Evolutionary conservation across 169 alveolate genomes (phyloP), one percentile per base, ranked within the genome.

Genomic region (Cyclospora cayetanensis): DNA sequence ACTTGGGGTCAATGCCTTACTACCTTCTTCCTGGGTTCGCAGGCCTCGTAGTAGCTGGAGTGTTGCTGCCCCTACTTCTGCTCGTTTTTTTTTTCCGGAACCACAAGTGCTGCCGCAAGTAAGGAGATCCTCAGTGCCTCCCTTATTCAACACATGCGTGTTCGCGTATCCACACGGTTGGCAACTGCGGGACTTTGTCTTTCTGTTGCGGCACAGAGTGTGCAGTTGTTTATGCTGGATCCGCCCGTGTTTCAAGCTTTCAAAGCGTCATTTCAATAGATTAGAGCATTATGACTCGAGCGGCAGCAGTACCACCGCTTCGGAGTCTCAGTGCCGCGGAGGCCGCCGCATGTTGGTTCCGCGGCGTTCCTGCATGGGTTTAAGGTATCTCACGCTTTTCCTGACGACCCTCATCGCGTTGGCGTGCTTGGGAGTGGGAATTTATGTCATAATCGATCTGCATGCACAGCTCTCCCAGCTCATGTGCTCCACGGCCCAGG

Each of bases 221-320:
- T 80, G 89, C 74, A 80, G 89, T 52, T 80, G 89, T 12, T 80
- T 46, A 35, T 80, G 72, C 29, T 80, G 89, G 55, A 37, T 80
- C 29, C 89, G 89, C 43, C 35, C 52, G 25, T 80, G 27, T 31
- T 80, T 80, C 89, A 80, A 80, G 74, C 39, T 50, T 46, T 50
- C 35, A 20, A 80, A 52, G 52, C 89, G 89, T 4, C 63, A 35
- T 39, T 46, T 4, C 39, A 65, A n/a, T 31, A 53, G 12, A 15
- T 42, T 20, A 39, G 89, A 80, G 74, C 29, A 53, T 9, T 80
- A 52, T 70, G 50, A 80, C 27, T 80, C 89, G 27, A 80, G 39
- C n/a, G 74, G 89, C 50, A 52, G 53, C 89, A 80, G 89, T 74
- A 80, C 74, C 1, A 39, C 53, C 22, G 53, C 89, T 27, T 80